Percentiles rank a stretch among this genome's conserved stretches.
Conservation (phyloP, 106 monocot genomes). For the Posidonia australis region DNA sequence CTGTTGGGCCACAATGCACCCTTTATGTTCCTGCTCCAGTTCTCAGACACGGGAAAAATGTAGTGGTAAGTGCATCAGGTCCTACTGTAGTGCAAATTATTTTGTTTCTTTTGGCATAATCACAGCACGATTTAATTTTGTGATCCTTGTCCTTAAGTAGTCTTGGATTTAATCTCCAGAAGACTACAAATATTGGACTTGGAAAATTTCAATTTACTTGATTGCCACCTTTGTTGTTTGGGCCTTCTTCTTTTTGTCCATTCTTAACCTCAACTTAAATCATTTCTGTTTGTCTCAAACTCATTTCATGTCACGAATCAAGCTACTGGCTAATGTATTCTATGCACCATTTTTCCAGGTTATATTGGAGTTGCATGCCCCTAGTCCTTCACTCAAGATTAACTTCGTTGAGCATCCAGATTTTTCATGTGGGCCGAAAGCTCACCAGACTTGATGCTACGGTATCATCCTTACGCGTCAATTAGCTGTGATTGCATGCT, state of each 20-base stretch:
- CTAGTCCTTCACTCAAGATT: constrained; percentile 34
- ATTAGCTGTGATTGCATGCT: too few relatives aligned
- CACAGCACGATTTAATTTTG: background rate
- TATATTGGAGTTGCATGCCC: constrained; percentile 64
- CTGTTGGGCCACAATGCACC: constrained; percentile 74
- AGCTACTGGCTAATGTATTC: background rate
- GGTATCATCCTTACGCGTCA: too few relatives aligned
- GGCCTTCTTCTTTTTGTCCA: background rate
- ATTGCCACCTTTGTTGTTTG: too few relatives aligned
- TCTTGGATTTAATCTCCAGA: background rate
- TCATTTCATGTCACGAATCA: background rate
- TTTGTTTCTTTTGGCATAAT: background rate
- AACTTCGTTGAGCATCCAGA: constrained; percentile 49
- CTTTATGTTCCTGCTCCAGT: constrained; percentile 94
- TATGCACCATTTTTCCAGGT: constrained; percentile 23
- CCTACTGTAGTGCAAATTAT: background rate
- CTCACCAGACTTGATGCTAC: background rate
- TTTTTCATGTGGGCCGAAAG: constrained; percentile 45
- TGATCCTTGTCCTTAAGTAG: too few relatives aligned
- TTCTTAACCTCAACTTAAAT: background rate
- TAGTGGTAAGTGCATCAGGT: constrained; percentile 38
- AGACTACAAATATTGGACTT: too few relatives aligned
- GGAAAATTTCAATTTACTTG: background rate
- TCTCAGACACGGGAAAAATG: constrained; percentile 66
- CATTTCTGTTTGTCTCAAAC: background rate